Conservation (phyloP, 768 basidiomycete species). For the Phallus indusiatus region DNA sequence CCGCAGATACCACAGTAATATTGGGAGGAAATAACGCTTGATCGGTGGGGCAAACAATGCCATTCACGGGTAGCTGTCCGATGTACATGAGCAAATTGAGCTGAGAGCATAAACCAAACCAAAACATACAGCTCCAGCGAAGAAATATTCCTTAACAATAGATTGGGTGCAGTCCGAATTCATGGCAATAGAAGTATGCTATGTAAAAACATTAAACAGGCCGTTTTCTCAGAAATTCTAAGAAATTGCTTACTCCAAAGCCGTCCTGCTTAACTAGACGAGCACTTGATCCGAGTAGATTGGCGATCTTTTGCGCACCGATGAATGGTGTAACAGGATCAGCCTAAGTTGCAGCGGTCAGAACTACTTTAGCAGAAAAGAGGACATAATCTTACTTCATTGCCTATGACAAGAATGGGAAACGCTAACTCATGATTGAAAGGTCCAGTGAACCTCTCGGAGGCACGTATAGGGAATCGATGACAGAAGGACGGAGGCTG, state of each 20-base stretch:
- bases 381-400: conserved; percentile 6
- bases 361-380: conserved; percentile 3
- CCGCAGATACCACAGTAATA: background rate
- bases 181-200: conserved; percentile 2
- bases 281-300: conserved; percentile 17
- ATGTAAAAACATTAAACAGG: too few relatives aligned
- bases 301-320: conserved; percentile 15
- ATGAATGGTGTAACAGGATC: conserved; percentile 20
- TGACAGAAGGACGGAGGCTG: conserved; percentile 16
- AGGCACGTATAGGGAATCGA: conserved; percentile 9
- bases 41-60: background rate
- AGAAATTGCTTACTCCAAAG: conserved; percentile 16
- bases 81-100: background rate
- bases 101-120: background rate
- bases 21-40: conserved; percentile 3
- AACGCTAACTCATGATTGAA: conserved; percentile 13
- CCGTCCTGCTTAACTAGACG: conserved; percentile 20
- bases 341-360: conserved; percentile 5
- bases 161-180: conserved; percentile 3
- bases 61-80: background rate
- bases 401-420: conserved; percentile 13
- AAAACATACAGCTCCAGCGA: background rate
- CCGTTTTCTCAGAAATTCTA: background rate
- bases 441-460: conserved; percentile 14
- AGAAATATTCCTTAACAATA: conserved; percentile 1